Conservation (phyloP, 1,284 basidiomycete species). For the Ustilago trichophora region DNA sequence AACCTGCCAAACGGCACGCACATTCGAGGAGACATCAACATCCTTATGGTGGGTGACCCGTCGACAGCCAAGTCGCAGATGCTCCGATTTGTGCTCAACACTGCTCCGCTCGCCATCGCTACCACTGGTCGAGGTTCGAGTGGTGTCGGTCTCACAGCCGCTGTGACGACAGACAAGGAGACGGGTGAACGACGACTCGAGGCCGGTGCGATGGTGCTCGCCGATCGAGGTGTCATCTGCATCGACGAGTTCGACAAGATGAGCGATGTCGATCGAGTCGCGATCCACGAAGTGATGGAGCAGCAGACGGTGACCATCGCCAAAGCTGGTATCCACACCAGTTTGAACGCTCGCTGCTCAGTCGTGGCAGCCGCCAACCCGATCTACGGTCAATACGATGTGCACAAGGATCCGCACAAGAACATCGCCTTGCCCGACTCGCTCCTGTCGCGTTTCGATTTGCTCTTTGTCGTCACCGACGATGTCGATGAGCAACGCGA, state of each 20-base stretch:
- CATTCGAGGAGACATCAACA: constrained; percentile 98
- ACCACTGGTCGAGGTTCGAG: constrained; percentile 97
- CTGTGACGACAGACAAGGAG: constrained; percentile 97
- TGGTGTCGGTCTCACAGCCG: constrained; percentile 97
- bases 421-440: constrained; percentile 99
- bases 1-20: constrained; percentile 97
- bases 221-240: constrained; percentile 98
- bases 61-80: constrained; percentile 97
- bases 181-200: constrained; percentile 92
- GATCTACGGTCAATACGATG: constrained; percentile 99
- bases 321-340: constrained; percentile 98
- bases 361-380: constrained; percentile 99
- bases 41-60: constrained; percentile 99
- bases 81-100: constrained; percentile 93
- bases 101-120: constrained; percentile 95
- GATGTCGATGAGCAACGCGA: constrained; percentile 96
- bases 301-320: constrained; percentile 97
- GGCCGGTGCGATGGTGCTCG: constrained; percentile 99
- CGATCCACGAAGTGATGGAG: constrained; percentile 99
- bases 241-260: constrained; percentile 99
- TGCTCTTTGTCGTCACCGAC: constrained; percentile 97
- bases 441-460: constrained; percentile 98
- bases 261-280: constrained; percentile 98
- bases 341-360: constrained; percentile 95
- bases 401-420: constrained; percentile 98